phyloP scores from a whole-genome alignment of 2,329 filamentous ascomycete genomes.

The Exophiala sp. region DNA sequence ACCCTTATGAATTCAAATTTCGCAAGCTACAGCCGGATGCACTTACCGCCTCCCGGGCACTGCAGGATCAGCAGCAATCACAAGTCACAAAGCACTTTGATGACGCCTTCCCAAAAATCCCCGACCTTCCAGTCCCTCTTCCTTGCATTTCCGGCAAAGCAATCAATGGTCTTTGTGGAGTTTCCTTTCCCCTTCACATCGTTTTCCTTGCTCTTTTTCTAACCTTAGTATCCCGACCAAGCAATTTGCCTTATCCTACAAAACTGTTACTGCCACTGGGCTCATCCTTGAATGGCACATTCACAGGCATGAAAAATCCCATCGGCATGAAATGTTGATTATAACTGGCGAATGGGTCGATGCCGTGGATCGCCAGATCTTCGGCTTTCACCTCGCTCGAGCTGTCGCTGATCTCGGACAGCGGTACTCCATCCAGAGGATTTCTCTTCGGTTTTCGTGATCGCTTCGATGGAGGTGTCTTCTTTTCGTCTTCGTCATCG shows the following conservation, averaged over 20 bases:
- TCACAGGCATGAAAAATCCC: conserved; percentile 8
- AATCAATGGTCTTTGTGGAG: neutral
- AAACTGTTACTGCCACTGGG: conserved; percentile 8
- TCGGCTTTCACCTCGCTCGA: conserved; percentile 10
- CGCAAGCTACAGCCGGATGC: neutral
- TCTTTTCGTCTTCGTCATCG: conserved; percentile 13
- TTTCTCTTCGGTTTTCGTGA: conserved; percentile 13
- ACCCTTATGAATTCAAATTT: neutral
- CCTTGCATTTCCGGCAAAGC: neutral
- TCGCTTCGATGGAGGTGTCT: conserved; percentile 16
- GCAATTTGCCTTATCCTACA: conserved; percentile 1
- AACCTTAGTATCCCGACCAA: neutral
- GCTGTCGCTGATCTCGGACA: conserved; percentile 12
- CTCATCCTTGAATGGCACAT: conserved; percentile 4
- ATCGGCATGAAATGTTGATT: conserved; percentile 3
- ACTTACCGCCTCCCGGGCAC: neutral
- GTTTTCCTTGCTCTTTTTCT: neutral
- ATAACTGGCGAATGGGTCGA: conserved; percentile 5
- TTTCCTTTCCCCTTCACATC: neutral
- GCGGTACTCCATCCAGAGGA: conserved; percentile 12
- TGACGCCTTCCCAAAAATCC: neutral
- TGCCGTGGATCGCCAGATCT: conserved; percentile 1
- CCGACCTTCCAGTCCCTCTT: neutral
- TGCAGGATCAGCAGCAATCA: conserved; percentile 2
- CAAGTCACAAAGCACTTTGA: neutral